Conservation (phyloP, 345 rosid species). For the Eucalyptus curtisii region DNA sequence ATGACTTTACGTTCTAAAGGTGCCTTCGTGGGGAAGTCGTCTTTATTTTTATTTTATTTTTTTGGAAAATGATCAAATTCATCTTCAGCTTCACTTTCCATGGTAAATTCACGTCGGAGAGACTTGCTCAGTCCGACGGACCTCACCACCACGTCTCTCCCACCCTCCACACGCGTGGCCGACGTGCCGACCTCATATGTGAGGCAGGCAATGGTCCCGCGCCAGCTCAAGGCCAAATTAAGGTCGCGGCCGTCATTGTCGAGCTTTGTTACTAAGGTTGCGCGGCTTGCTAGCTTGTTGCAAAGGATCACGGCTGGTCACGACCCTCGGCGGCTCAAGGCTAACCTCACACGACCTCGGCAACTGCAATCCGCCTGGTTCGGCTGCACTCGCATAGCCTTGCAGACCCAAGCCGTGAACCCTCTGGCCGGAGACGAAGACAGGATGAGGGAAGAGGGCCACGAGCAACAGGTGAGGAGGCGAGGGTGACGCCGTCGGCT, state of each 20-base stretch:
- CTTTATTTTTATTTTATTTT: background rate
- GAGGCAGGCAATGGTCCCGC: background rate
- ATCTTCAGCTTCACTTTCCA: background rate
- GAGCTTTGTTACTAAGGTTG: rapidly evolving
- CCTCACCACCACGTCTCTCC: background rate
- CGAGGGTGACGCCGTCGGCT: background rate
- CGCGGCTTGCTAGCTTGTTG: background rate
- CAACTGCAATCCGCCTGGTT: background rate
- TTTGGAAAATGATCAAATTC: background rate
- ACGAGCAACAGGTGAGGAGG: background rate
- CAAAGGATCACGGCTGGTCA: background rate
- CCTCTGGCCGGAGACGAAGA: background rate
- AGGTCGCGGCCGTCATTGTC: background rate
- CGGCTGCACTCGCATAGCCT: background rate
- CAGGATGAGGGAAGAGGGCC: background rate
- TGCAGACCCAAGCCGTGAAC: background rate
- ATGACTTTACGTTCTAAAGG: background rate
- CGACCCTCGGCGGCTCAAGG: background rate
- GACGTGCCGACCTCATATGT: background rate
- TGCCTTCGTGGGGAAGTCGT: background rate
- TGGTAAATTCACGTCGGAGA: background rate
- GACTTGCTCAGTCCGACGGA: background rate
- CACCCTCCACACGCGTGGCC: background rate
- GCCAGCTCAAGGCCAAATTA: background rate
- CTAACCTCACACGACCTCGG: background rate